Evolutionary conservation across 768 basidiomycete species (phyloP).

Genomic region (Candolleomyces eurysporus): DNA sequence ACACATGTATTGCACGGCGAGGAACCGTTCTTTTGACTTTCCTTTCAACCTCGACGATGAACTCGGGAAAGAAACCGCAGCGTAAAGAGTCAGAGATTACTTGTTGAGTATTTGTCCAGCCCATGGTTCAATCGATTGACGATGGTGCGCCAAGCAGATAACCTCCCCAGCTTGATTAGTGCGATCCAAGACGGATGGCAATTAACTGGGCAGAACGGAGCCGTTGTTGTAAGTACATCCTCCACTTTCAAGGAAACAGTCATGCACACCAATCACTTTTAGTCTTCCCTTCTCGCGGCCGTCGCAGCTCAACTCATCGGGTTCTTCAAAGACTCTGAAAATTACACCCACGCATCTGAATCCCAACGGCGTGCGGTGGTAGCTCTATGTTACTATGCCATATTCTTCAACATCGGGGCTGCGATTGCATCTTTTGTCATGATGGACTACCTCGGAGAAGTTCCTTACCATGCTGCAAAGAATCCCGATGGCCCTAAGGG

Average conservation of each 20-base stretch:
- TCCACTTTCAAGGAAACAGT: not conserved
- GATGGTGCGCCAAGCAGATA: not conserved
- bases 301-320: conserved; percentile 11
- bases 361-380: not conserved
- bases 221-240: conserved; percentile 7
- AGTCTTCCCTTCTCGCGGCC: conserved; percentile 11
- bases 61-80: no score
- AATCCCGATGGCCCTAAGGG: not conserved
- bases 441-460: conserved; percentile 12
- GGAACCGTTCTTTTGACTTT: no score
- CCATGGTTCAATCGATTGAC: not conserved
- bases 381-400: conserved; percentile 9
- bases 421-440: conserved; percentile 12
- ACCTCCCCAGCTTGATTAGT: conserved; percentile 7
- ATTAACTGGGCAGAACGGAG: conserved; percentile 11
- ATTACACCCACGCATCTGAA: not conserved
- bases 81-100: no score
- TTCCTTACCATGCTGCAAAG: conserved; percentile 5
- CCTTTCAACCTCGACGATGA: no score
- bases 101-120: no score
- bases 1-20: no score
- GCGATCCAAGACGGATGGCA: conserved; percentile 13
- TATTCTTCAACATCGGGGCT: conserved; percentile 11
- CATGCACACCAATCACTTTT: not conserved
- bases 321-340: not conserved